Percentiles rank a stretch among this genome's conserved stretches.
These are phyloP conservation scores for Urochloa ruziziensis DNA, from an alignment of 176 grass and related monocot genomes.

Conservation along the genomic window DNA sequence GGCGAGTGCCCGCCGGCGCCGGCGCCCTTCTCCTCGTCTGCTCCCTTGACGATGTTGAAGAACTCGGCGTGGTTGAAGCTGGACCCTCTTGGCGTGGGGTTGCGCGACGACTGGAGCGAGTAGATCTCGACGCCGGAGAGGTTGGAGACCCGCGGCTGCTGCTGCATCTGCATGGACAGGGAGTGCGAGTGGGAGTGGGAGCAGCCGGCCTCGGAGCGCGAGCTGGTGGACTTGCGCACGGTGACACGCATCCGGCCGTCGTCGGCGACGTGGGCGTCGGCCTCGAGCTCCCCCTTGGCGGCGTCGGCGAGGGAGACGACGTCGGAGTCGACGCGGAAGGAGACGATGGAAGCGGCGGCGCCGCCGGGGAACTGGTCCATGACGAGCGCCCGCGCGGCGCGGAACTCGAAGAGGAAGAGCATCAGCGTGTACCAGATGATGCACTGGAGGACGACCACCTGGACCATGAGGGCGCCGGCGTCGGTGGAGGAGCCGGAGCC, in stretches of 20 bases:
- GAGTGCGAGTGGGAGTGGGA: slow-evolving; percentile 55
- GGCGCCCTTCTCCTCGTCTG: slow-evolving; percentile 67
- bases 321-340: slow-evolving; percentile 88
- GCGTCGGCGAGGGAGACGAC: slow-evolving; percentile 70
- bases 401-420: slow-evolving; percentile 89
- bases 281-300: slow-evolving; percentile 41
- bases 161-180: slow-evolving; percentile 24
- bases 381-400: slow-evolving; percentile 51
- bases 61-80: slow-evolving; percentile 93
- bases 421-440: slow-evolving; percentile 75
- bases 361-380: slow-evolving; percentile 82
- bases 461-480: slow-evolving; percentile 61
- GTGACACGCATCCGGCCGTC: slow-evolving; percentile 60
- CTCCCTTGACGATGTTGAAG: slow-evolving; percentile 61
- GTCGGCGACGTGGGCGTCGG: slow-evolving; percentile 49
- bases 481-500: neutral
- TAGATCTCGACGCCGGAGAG: slow-evolving; percentile 88
- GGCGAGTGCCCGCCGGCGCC: slow-evolving; percentile 42
- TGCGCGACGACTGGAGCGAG: slow-evolving; percentile 89
- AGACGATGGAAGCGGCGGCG: slow-evolving; percentile 68
- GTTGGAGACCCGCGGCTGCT: slow-evolving; percentile 69
- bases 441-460: slow-evolving; percentile 69
- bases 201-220: slow-evolving; percentile 51
- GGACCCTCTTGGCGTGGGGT: slow-evolving; percentile 78
- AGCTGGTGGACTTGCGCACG: slow-evolving; percentile 79